Conservation (phyloP, 2,329 filamentous ascomycete genomes). For the Coniochaeta sp. region DNA sequence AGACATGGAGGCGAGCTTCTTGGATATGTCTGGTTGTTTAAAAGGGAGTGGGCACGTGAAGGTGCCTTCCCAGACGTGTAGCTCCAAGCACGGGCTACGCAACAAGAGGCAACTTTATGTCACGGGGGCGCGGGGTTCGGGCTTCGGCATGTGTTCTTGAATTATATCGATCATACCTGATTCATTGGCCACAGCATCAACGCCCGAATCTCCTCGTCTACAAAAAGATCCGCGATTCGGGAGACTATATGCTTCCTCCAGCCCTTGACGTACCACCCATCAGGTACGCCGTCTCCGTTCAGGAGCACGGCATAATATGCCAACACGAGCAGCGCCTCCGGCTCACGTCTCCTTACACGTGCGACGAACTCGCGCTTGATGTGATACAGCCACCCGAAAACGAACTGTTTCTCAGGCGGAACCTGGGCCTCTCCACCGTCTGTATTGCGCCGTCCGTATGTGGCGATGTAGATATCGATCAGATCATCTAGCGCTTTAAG, state of each 20-base stretch:
- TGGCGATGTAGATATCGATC: neutral
- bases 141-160: too few relatives aligned
- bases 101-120: too few relatives aligned
- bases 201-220: neutral
- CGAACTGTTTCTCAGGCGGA: too few relatives aligned
- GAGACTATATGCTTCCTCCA: neutral
- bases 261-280: neutral
- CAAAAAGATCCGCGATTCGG: neutral
- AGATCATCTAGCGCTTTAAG: neutral
- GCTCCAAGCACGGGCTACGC: too few relatives aligned
- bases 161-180: too few relatives aligned
- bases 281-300: neutral
- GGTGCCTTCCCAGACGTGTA: too few relatives aligned
- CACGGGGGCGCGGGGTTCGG: too few relatives aligned
- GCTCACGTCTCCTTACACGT: neutral
- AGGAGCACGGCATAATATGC: neutral
- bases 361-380: neutral
- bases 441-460: neutral
- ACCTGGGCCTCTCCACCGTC: neutral
- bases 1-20: too few relatives aligned
- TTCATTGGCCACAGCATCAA: neutral
- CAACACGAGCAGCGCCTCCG: neutral
- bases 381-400: neutral
- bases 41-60: too few relatives aligned
- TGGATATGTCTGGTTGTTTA: too few relatives aligned